Conservation (phyloP, 2,329 filamentous ascomycete genomes). For the Epichloe sibirici region DNA sequence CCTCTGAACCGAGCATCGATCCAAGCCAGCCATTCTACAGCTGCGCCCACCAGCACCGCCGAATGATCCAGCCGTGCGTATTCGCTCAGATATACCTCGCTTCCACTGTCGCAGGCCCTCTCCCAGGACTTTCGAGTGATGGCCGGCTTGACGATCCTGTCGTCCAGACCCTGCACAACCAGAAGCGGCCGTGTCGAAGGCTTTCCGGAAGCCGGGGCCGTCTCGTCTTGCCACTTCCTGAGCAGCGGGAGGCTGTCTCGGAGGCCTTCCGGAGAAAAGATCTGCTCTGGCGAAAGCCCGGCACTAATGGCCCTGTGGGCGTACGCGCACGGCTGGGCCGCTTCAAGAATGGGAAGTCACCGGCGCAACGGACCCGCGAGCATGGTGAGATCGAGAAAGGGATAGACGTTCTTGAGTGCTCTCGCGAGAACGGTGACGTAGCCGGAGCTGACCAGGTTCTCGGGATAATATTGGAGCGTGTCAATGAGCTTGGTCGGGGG, state of each 20-base stretch:
- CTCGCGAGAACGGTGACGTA: conserved; percentile 5
- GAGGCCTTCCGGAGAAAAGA: neutral
- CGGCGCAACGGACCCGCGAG: conserved; percentile 1
- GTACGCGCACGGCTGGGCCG: conserved; percentile 3
- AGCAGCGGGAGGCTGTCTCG: neutral
- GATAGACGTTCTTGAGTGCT: conserved; percentile 1
- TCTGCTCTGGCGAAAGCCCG: neutral
- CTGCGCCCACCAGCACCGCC: neutral
- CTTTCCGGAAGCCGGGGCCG: conserved; percentile 4
- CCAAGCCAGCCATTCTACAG: conserved; percentile 7
- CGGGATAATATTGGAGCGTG: neutral
- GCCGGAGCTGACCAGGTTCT: neutral
- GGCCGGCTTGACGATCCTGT: conserved; percentile 3
- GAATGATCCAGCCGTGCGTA: conserved; percentile 5
- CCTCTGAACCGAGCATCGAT: conserved; percentile 2
- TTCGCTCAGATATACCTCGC: conserved; percentile 6
- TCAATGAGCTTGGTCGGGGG: conserved; percentile 8
- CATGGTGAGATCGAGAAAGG: conserved; percentile 2
- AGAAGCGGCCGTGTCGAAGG: conserved; percentile 3
- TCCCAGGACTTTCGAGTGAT: conserved; percentile 3
- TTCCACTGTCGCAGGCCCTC: conserved; percentile 1
- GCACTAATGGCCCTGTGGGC: conserved; percentile 1
- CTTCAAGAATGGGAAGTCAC: conserved; percentile 1
- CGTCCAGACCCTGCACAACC: conserved; percentile 7
- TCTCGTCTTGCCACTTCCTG: conserved; percentile 3